Percentiles rank a stretch among this genome's conserved stretches.
These are phyloP conservation scores for Syncephalastrum sp. DNA, from an alignment of 371 early-diverging fungal genomes.

Conservation along the genomic window DNA sequence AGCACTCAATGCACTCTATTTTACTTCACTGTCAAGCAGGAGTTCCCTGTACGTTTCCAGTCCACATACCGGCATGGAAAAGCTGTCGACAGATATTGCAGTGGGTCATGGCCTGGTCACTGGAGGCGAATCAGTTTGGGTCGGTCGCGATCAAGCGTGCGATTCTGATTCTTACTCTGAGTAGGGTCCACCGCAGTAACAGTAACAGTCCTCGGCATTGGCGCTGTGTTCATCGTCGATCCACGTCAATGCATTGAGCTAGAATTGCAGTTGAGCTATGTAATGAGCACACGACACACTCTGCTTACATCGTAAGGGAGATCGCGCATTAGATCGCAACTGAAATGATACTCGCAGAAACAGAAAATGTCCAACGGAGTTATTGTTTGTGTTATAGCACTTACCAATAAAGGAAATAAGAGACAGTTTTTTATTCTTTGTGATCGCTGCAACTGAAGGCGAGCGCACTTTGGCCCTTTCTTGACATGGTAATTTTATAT, in stretches of 20 bases:
- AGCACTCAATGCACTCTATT: constrained; percentile 42
- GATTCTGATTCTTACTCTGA: constrained; percentile 18
- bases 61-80: constrained; percentile 56
- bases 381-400: too few relatives aligned
- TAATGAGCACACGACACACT: too few relatives aligned
- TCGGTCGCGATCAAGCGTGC: background rate
- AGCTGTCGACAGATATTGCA: constrained; percentile 56
- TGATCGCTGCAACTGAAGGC: too few relatives aligned
- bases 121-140: constrained; percentile 2
- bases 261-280: too few relatives aligned
- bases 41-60: background rate
- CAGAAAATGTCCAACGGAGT: too few relatives aligned
- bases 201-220: constrained; percentile 57
- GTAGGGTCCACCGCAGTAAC: constrained; percentile 59
- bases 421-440: too few relatives aligned
- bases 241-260: constrained; percentile 18
- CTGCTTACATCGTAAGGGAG: too few relatives aligned
- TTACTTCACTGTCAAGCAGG: background rate
- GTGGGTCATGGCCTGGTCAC: constrained; percentile 53
- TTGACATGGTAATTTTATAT: too few relatives aligned
- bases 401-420: too few relatives aligned
- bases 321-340: too few relatives aligned
- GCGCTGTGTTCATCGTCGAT: constrained; percentile 17
- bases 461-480: too few relatives aligned
- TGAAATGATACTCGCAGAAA: too few relatives aligned